These are phyloP conservation scores for Penicillium angulare DNA, from an alignment of 495 filamentous ascomycete species.

Conservation along the genomic window DNA sequence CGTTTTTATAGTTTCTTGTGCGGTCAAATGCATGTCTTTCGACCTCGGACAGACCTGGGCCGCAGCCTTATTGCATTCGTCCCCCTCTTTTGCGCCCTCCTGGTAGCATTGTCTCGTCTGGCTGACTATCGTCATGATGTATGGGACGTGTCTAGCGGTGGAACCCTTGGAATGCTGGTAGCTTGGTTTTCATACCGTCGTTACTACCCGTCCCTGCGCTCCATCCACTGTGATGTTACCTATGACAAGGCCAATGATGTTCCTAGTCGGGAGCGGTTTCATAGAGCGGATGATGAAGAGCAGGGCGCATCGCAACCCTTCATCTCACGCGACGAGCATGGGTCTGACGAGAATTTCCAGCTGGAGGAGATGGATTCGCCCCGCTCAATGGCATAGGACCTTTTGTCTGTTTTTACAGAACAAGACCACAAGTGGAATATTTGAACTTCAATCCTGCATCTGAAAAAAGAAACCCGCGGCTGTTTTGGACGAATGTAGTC, in stretches of 20 bases:
- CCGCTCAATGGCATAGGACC: neutral
- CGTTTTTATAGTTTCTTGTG: conserved; percentile 57
- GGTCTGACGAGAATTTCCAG: conserved; percentile 24
- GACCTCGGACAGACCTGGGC: conserved; percentile 68
- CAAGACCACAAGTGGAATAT: no score
- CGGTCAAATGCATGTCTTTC: conserved; percentile 76
- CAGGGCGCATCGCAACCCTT: conserved; percentile 23
- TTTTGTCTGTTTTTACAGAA: no score
- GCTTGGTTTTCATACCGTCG: conserved; percentile 81
- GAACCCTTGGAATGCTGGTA: conserved; percentile 67
- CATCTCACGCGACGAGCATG: conserved; percentile 10
- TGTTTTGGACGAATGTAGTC: no score
- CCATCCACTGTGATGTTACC: conserved; percentile 51
- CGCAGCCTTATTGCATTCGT: conserved; percentile 55
- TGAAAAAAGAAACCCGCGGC: no score
- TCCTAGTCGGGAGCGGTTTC: conserved; percentile 34
- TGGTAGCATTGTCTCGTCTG: conserved; percentile 88
- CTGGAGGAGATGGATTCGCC: conserved; percentile 18
- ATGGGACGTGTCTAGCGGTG: conserved; percentile 81
- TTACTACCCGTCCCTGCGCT: conserved; percentile 58
- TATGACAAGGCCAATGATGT: conserved; percentile 48
- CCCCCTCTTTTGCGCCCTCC: conserved; percentile 74
- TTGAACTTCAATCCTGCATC: no score
- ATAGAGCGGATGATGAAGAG: conserved; percentile 51
- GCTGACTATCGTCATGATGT: conserved; percentile 96